A percentile compares a stretch with the other conserved stretches of the same genome.
Conservation (phyloP, 305 asterid species). For the Fraxinus angustifolia region DNA sequence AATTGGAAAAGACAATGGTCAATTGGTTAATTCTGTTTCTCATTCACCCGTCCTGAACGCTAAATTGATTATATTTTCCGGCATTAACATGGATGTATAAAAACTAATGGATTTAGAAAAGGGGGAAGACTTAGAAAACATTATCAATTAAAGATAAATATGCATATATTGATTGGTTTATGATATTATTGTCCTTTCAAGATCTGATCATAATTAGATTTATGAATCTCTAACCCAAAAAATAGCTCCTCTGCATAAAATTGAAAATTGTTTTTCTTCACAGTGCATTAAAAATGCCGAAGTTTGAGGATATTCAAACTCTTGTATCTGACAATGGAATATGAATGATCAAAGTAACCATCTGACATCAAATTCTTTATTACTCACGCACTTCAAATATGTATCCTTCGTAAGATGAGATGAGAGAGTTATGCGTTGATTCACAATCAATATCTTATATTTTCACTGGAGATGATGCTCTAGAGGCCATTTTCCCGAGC, state of each 20-base stretch:
- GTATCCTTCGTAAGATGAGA: neutral
- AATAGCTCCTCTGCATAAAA: neutral
- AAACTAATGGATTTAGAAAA: too few species aligned
- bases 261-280: neutral
- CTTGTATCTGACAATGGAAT: conserved; percentile 64
- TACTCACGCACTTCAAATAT: neutral
- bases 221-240: neutral
- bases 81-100: too few species aligned
- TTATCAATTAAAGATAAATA: neutral
- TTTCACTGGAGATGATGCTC: conserved; percentile 56
- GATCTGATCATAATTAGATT: too few species aligned
- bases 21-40: too few species aligned
- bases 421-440: neutral
- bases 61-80: too few species aligned
- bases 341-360: conserved; percentile 54
- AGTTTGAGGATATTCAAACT: conserved; percentile 65
- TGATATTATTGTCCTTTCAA: neutral
- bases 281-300: conserved; percentile 30
- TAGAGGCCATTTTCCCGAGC: conserved; percentile 4
- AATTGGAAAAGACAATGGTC: too few species aligned
- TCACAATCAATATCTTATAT: neutral
- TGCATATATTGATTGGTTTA: neutral
- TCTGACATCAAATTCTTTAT: neutral
- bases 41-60: too few species aligned
- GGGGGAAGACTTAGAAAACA: neutral